Conservation (phyloP, 1,284 basidiomycete species). For the Rhodotorula sp. region DNA sequence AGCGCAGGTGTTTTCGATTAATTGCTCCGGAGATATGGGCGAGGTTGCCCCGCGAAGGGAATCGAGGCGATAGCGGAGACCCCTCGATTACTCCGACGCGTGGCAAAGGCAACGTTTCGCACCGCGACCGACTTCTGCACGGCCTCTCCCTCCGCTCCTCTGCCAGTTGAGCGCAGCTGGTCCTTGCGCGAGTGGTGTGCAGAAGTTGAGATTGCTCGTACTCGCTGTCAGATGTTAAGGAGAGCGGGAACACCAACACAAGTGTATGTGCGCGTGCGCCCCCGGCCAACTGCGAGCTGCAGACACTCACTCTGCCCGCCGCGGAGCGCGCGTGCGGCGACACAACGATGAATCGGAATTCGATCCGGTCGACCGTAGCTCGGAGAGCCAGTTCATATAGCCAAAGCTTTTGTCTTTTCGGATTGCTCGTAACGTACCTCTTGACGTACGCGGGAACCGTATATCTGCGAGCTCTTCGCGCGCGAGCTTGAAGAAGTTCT, state of each 20-base stretch:
- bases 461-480: no score
- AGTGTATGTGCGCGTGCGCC: constrained; percentile 1
- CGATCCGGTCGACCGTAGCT: not conserved
- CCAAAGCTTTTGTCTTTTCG: no score
- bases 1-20: not conserved
- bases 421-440: no score
- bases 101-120: not conserved
- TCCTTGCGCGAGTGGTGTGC: no score
- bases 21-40: not conserved
- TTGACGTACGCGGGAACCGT: no score
- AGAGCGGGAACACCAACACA: not conserved
- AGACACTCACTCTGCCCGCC: not conserved
- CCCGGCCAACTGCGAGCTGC: not conserved
- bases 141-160: not conserved
- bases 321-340: not conserved
- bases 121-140: not conserved
- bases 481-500: no score
- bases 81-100: not conserved
- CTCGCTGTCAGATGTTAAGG: not conserved
- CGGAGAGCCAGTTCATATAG: not conserved
- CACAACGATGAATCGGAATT: not conserved
- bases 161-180: no score
- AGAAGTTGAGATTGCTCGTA: not conserved
- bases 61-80: not conserved
- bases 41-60: not conserved